A percentile compares a stretch with the other conserved stretches of the same genome.
Evolutionary conservation across 805 yeast genomes (phyloP).

Genomic region (Blastobotrys mokoenaii): DNA sequence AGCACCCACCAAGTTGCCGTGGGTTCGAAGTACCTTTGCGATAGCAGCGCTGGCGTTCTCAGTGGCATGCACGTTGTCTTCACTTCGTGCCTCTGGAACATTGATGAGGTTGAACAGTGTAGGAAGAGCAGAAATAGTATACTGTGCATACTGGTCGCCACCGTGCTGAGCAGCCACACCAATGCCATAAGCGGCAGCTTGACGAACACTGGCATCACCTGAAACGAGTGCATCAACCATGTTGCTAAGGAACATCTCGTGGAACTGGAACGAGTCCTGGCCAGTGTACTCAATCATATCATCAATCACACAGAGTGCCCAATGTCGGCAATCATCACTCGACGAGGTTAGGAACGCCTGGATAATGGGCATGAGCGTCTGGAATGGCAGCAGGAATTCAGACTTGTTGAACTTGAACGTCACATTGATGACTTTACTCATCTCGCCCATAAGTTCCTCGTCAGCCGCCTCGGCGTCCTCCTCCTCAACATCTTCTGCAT

Average conservation of each 20-base stretch:
- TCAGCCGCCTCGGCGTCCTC: slow-evolving; percentile 81
- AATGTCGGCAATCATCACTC: slow-evolving; percentile 58
- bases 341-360: slow-evolving; percentile 55
- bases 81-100: slow-evolving; percentile 76
- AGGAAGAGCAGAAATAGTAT: slow-evolving; percentile 62
- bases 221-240: slow-evolving; percentile 53
- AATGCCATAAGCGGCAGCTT: slow-evolving; percentile 75
- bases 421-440: slow-evolving; percentile 63
- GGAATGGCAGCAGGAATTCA: slow-evolving; percentile 57
- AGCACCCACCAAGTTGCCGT: slow-evolving; percentile 44
- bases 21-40: slow-evolving; percentile 69
- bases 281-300: slow-evolving; percentile 80
- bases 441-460: slow-evolving; percentile 82
- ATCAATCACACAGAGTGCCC: slow-evolving; percentile 72
- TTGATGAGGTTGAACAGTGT: slow-evolving; percentile 64
- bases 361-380: slow-evolving; percentile 48
- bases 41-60: slow-evolving; percentile 79
- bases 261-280: slow-evolving; percentile 51
- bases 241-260: slow-evolving; percentile 54
- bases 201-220: slow-evolving; percentile 55
- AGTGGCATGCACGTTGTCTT: slow-evolving; percentile 77
- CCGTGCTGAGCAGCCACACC: slow-evolving; percentile 85
- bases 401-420: slow-evolving; percentile 56
- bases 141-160: slow-evolving; percentile 51
- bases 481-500: slow-evolving; percentile 75